A percentile compares a stretch with the other conserved stretches of the same genome.
These are phyloP conservation scores for Stagonosporopsis vannaccii DNA, from an alignment of 2,329 filamentous ascomycete genomes.

Conservation along the genomic window DNA sequence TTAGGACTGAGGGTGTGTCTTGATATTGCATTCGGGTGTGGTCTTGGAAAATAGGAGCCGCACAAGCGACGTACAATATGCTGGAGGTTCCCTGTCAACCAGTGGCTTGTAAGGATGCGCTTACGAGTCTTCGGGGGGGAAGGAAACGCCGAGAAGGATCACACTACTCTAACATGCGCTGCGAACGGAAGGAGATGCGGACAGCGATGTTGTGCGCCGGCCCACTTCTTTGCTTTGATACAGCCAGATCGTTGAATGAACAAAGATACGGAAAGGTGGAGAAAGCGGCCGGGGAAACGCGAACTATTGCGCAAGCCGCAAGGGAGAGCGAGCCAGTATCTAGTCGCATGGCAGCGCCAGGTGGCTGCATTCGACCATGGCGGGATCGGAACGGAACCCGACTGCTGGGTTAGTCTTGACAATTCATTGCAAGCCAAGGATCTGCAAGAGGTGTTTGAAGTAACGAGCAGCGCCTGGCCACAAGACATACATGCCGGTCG, in stretches of 20 bases:
- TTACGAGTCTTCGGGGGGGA: constrained; percentile 2
- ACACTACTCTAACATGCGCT: constrained; percentile 9
- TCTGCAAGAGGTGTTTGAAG: constrained; percentile 10
- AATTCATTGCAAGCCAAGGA: constrained; percentile 1
- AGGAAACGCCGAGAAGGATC: constrained; percentile 1
- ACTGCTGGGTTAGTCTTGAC: background rate
- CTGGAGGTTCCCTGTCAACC: background rate
- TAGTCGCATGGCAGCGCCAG: constrained; percentile 2
- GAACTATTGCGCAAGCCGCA: background rate
- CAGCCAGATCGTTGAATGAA: background rate
- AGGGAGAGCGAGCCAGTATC: background rate
- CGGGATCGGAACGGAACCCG: background rate
- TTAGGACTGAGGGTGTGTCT: background rate
- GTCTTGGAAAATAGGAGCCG: background rate
- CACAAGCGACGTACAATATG: background rate
- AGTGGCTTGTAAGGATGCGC: constrained; percentile 2
- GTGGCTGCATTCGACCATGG: background rate
- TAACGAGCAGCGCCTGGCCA: constrained; percentile 1
- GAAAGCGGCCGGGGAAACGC: background rate
- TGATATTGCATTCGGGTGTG: background rate
- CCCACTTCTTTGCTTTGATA: background rate
- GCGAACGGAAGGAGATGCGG: background rate
- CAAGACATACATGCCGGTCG: background rate
- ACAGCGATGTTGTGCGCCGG: background rate
- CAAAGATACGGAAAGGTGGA: background rate